These are phyloP conservation scores for Pseudogymnoascus sp. DNA, from an alignment of 2,329 filamentous ascomycete genomes.

Conservation along the genomic window DNA sequence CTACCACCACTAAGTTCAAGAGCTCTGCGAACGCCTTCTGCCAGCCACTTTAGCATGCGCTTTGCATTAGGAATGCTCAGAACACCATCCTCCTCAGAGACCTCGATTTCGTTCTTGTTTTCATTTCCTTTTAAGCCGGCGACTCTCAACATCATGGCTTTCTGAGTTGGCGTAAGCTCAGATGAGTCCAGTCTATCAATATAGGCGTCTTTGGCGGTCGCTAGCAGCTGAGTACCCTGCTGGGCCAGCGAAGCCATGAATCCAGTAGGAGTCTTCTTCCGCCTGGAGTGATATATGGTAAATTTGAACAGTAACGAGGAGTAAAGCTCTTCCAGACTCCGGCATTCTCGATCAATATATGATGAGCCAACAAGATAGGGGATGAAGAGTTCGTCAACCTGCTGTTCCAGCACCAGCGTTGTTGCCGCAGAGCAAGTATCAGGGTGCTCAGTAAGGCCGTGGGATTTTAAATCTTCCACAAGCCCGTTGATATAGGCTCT, in stretches of 20 bases:
- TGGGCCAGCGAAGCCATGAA: slow-evolving; percentile 91
- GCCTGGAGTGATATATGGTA: slow-evolving; percentile 82
- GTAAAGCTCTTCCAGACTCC: slow-evolving; percentile 70
- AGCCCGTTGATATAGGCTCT: slow-evolving; percentile 79
- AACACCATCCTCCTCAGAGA: slow-evolving; percentile 80
- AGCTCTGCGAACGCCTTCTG: slow-evolving; percentile 84
- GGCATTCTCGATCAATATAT: slow-evolving; percentile 62
- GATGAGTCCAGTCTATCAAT: slow-evolving; percentile 82
- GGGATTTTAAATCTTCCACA: slow-evolving; percentile 87
- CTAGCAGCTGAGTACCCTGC: slow-evolving; percentile 78
- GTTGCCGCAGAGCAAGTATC: slow-evolving; percentile 84
- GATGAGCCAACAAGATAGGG: slow-evolving; percentile 61
- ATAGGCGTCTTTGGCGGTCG: slow-evolving; percentile 84
- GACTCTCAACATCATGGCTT: slow-evolving; percentile 80
- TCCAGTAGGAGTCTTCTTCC: slow-evolving; percentile 81
- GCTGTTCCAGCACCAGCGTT: slow-evolving; percentile 63
- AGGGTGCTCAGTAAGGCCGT: slow-evolving; percentile 90
- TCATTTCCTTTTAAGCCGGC: slow-evolving; percentile 72
- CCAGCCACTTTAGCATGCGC: slow-evolving; percentile 95
- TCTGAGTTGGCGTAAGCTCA: slow-evolving; percentile 80
- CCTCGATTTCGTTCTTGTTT: slow-evolving; percentile 77
- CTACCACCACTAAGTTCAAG: slow-evolving; percentile 80
- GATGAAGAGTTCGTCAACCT: slow-evolving; percentile 69
- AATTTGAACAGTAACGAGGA: slow-evolving; percentile 94
- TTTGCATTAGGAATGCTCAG: slow-evolving; percentile 84